Conservation (phyloP, 208 protist genomes). For the Acanthamoeba healyi region DNA sequence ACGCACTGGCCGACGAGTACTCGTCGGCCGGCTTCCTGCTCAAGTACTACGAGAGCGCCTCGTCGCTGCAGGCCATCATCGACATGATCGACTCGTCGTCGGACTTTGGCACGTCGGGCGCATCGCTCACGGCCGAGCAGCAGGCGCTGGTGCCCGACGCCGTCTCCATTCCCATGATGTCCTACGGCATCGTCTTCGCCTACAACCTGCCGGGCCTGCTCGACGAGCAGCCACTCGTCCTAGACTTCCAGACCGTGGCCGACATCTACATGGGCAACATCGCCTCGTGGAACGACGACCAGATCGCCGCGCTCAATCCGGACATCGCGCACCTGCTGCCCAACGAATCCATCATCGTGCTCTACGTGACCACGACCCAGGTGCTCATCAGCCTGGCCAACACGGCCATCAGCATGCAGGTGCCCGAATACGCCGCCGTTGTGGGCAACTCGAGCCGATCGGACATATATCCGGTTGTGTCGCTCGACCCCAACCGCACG, state of each 20-base stretch:
- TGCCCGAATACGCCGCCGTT: no score
- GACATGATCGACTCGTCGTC: neutral
- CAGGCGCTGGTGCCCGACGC: conserved; percentile 9
- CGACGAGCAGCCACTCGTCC: neutral
- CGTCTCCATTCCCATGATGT: neutral
- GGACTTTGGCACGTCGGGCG: neutral
- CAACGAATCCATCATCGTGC: no score
- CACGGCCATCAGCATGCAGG: no score
- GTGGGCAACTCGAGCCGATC: no score
- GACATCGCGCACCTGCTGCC: neutral
- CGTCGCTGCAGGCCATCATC: neutral
- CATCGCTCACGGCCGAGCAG: neutral
- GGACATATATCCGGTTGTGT: no score
- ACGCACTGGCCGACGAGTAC: neutral
- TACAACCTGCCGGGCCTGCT: neutral
- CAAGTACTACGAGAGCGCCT: neutral
- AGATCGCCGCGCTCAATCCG: neutral
- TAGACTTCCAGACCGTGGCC: neutral
- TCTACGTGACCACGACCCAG: no score
- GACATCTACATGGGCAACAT: neutral
- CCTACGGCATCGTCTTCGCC: neutral
- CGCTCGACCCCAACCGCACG: no score
- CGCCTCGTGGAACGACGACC: neutral
- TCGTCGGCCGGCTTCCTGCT: neutral
- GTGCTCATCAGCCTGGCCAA: no score